phyloP scores from a whole-genome alignment of 169 alveolate species.

The Cryptosporidium viatorum region DNA sequence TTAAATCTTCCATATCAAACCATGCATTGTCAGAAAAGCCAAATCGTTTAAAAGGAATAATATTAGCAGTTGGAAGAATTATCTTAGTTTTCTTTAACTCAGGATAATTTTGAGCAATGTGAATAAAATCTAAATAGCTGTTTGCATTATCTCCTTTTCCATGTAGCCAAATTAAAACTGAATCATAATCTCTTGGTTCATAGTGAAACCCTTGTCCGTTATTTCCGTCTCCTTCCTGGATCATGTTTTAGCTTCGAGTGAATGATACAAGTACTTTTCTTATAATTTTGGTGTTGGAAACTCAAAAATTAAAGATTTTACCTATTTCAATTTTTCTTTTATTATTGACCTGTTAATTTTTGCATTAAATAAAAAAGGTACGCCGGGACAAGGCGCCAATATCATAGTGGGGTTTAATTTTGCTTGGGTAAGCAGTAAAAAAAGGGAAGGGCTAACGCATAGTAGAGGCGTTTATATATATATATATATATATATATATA shows the following conservation, averaged over 20 bases:
- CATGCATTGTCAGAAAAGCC: slow-evolving; percentile 51
- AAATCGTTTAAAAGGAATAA: not conserved
- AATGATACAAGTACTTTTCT: not conserved
- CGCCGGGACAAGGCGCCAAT: not conserved
- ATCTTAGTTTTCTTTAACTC: slow-evolving; percentile 45
- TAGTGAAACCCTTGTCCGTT: slow-evolving; percentile 48
- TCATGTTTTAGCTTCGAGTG: not conserved
- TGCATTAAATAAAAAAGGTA: not conserved
- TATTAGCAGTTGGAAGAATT: slow-evolving; percentile 26
- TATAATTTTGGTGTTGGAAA: not conserved
- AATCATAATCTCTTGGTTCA: slow-evolving; percentile 33
- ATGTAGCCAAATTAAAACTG: slow-evolving; percentile 71
- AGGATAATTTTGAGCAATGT: slow-evolving; percentile 15
- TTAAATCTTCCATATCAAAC: slow-evolving; percentile 64
- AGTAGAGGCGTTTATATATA: not conserved
- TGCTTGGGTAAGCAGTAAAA: not conserved
- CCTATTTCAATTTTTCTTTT: not conserved
- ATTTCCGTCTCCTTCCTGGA: slow-evolving; percentile 56
- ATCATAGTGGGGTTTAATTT: not conserved
- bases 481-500: too few species aligned
- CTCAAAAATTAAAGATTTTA: not conserved
- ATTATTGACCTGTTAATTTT: not conserved
- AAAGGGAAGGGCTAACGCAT: not conserved
- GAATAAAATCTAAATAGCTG: slow-evolving; percentile 22
- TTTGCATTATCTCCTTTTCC: slow-evolving; percentile 67